Conservation (phyloP, 208 protist species). For the Trypanosoma theileri region DNA sequence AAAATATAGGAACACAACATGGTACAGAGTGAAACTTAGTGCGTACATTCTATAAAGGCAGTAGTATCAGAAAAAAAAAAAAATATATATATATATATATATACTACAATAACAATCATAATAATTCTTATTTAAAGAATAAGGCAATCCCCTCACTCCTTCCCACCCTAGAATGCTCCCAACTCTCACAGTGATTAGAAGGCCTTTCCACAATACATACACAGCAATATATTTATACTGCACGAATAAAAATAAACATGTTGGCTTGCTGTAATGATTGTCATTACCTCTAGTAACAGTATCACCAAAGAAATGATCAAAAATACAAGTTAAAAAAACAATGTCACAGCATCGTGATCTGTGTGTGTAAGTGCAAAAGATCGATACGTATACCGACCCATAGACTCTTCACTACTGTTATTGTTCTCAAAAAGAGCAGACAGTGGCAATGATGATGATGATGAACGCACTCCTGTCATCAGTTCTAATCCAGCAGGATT, state of each 20-base stretch:
- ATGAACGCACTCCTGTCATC: constrained; percentile 35
- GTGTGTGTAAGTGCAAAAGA: constrained; percentile 54
- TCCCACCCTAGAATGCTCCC: no score
- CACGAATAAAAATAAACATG: no score
- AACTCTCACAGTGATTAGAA: not conserved
- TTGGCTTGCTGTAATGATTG: no score
- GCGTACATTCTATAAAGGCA: no score
- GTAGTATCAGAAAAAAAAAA: no score
- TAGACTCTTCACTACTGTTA: not conserved
- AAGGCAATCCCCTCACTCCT: no score
- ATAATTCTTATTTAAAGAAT: no score
- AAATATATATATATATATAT: no score
- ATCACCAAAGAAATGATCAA: not conserved
- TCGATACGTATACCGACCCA: constrained; percentile 48
- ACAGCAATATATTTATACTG: not conserved
- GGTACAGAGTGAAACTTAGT: no score
- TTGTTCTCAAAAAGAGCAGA: constrained; percentile 1
- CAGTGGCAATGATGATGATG: constrained; percentile 4
- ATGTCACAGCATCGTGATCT: constrained; percentile 69
- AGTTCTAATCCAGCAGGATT: constrained; percentile 72
- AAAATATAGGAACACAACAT: no score
- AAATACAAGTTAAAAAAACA: constrained; percentile 28
- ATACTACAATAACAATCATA: no score
- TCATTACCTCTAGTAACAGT: no score
- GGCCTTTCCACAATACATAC: not conserved